Conservation (phyloP, 768 basidiomycete genomes). For the Suillus subluteus region DNA sequence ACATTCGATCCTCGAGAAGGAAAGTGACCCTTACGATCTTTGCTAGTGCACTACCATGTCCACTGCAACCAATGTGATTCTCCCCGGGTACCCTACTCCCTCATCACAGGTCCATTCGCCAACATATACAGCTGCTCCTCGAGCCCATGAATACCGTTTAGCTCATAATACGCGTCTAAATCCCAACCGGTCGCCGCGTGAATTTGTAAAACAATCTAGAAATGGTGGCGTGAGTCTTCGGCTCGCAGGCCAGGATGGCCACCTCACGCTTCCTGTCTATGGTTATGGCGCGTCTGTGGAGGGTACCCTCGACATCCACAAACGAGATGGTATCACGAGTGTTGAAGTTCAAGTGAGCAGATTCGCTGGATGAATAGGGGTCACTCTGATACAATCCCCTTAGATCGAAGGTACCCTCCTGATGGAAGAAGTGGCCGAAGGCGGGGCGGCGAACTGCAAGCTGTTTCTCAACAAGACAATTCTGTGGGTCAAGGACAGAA, state of each 20-base stretch:
- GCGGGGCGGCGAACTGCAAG: constrained; percentile 56
- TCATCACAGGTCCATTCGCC: constrained; percentile 42
- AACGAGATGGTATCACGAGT: constrained; percentile 55
- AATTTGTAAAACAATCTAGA: constrained; percentile 63
- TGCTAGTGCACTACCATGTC: constrained; percentile 48
- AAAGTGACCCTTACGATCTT: constrained; percentile 14
- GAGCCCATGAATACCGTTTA: constrained; percentile 54
- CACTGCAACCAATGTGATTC: constrained; percentile 48
- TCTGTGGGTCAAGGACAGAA: constrained; percentile 60
- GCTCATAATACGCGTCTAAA: constrained; percentile 46
- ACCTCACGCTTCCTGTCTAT: constrained; percentile 58
- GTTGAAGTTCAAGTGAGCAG: constrained; percentile 65
- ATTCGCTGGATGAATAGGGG: constrained; percentile 6
- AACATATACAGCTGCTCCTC: constrained; percentile 60
- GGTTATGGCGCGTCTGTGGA: constrained; percentile 53
- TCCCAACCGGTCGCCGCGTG: constrained; percentile 43
- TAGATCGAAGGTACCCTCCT: constrained; percentile 66
- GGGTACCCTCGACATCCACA: constrained; percentile 58
- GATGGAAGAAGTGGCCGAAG: constrained; percentile 67
- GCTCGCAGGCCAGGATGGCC: constrained; percentile 55
- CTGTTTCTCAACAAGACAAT: constrained; percentile 54
- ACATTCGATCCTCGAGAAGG: constrained; percentile 15
- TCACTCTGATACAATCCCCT: background rate
- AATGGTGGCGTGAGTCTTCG: constrained; percentile 54
- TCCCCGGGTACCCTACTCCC: constrained; percentile 52